A percentile compares a stretch with the other conserved stretches of the same genome.
These are phyloP conservation scores for Giardia duodenalis DNA, from an alignment of 208 protist genomes.

Conservation along the genomic window DNA sequence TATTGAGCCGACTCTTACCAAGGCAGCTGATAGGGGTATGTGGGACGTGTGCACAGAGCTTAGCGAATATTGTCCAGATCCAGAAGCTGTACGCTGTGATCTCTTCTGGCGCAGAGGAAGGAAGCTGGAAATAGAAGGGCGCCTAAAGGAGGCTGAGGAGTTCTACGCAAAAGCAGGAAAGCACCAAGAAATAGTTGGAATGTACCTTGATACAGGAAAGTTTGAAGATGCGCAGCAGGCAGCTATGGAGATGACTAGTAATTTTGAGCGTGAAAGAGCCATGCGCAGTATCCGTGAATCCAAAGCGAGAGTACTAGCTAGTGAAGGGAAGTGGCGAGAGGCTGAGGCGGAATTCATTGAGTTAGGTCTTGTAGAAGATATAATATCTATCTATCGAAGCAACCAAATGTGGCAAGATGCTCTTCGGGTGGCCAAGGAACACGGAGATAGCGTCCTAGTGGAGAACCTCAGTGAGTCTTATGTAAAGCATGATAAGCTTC, in stretches of 20 bases:
- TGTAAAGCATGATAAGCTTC: background rate
- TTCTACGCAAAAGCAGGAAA: background rate
- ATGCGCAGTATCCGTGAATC: background rate
- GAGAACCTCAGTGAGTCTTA: background rate
- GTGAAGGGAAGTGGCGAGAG: background rate
- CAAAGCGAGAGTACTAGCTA: background rate
- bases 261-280: background rate
- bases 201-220: constrained; percentile 14
- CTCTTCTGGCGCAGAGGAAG: background rate
- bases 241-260: background rate
- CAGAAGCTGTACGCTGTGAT: background rate
- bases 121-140: background rate
- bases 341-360: constrained; percentile 1
- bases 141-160: constrained; percentile 15
- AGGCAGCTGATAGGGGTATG: background rate
- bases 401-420: constrained; percentile 27
- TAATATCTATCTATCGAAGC: background rate
- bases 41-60: background rate
- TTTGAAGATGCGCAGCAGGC: background rate
- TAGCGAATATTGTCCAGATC: background rate
- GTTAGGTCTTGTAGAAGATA: background rate
- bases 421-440: background rate
- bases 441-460: background rate
- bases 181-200: background rate
- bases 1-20: background rate